phyloP scores from a whole-genome alignment of 345 rosid species.

The Pelargonium nanum region DNA sequence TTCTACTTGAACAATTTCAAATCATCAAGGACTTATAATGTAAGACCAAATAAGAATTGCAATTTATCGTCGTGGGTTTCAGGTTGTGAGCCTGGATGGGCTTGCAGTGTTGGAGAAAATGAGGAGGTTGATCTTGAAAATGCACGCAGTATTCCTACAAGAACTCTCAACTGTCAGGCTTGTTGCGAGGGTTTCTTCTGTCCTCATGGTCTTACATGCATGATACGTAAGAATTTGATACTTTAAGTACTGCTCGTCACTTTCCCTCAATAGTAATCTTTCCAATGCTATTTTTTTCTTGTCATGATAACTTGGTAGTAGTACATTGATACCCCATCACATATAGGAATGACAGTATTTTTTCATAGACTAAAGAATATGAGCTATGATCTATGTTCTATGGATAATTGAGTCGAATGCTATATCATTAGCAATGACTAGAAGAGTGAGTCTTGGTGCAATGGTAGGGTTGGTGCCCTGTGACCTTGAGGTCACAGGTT shows the following conservation, averaged over 20 bases:
- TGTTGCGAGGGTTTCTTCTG: slow-evolving; percentile 95
- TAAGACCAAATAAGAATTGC: slow-evolving; percentile 66
- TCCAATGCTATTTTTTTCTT: no score
- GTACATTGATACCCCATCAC: neutral
- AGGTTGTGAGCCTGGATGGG: slow-evolving; percentile 99
- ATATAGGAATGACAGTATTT: no score
- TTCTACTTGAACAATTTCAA: slow-evolving; percentile 55
- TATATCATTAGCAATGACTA: no score
- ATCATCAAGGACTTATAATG: slow-evolving; percentile 19
- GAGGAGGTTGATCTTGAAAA: slow-evolving; percentile 43
- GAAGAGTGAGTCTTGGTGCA: no score
- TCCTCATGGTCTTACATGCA: slow-evolving; percentile 86
- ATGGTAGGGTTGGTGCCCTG: no score
- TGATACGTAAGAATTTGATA: slow-evolving; percentile 64
- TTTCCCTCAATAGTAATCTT: neutral
- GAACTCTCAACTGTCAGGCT: slow-evolving; percentile 53
- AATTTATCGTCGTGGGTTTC: slow-evolving; percentile 73
- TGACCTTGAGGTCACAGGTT: no score
- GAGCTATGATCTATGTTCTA: no score
- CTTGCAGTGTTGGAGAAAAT: slow-evolving; percentile 43
- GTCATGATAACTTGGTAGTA: no score
- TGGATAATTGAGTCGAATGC: neutral
- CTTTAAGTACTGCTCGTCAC: slow-evolving; percentile 1
- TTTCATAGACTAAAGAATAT: neutral
- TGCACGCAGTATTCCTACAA: slow-evolving; percentile 44